Evolutionary conservation across 1,139 yeast species (phyloP), one percentile per base, ranked within the genome.

Genomic region (Kurtzmaniella natalensis): DNA sequence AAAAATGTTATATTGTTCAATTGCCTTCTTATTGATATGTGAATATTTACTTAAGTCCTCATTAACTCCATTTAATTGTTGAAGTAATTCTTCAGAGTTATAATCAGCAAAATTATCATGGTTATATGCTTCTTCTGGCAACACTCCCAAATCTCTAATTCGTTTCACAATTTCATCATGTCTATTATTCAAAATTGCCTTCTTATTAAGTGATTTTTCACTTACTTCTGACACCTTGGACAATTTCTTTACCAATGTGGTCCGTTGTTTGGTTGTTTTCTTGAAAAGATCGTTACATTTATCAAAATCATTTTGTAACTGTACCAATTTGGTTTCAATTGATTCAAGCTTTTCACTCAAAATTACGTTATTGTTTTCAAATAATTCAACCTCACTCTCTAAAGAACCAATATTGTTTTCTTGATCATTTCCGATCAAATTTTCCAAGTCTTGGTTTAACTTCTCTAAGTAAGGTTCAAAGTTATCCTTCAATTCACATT

Each of bases 21-120:
- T 68, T 0, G 98, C 96, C 50, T 87, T 85, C 52, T 84, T 85
- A 59, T 92, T 92, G 38, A 92, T 85, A 55, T 87, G 95, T 16
- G 77, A 74, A 54, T 76, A 83, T 46, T 77, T 71, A 26, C 74
- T 71, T 30, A 88, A 64, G 23, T 72, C 74, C 28, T 72, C 75
- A 33, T 81, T 78, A 5, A 79, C 72, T 26, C 60, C 59, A 37
- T 76, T 79, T 44, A 87, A 66, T 37, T 72, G 63, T n/a, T 54
- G 51, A 31, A 86, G 59, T 24, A 88, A 54, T 6, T 72, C 69
- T 32, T 76, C 77, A 2, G 87, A 73, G 20, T 63, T 58, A 33
- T 61, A 64, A 39, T 61, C 68, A 18, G 72, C 70, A 35, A 52
- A 63, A 6, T 67, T 65, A 1, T 55, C 52, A 21, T 48, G 47